Base-by-base conservation (phyloP, 495 filamentous ascomycete species). In the Delitschia confertaspora region DNA sequence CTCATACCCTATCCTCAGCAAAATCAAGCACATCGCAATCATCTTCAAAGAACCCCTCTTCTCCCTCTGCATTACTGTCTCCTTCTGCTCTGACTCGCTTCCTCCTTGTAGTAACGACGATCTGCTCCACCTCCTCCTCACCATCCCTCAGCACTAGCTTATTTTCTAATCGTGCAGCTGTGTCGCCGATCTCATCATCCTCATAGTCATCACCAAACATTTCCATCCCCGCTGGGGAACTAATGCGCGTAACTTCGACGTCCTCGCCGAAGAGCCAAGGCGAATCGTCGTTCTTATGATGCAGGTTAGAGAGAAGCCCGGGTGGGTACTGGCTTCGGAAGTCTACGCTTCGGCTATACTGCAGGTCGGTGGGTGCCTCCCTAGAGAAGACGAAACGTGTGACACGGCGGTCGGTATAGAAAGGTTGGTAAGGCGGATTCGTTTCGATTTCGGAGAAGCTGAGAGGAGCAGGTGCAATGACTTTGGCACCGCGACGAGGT, bases 21-120 rank as follows among this genome's bases (percentile, higher is more conserved):
- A 88, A 93, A 66, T 94, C 88, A 52, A 95, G 69, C 43, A 95
- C 83, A 56, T 93, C 88, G 56, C 83, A 89, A 59, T 91, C 88
- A 57, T 95, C 86, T 61, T 95, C 88, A 55, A 95, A 95, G 62
- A 95, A 91, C 3, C 85, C 87, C 26, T 88, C 83, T 11, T 77
- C 74, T 18, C 71, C 72, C 13, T 50, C 56, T 19, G 42, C 43
- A 6, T 6, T 33, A 6, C 21, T 37, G n/a, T n/a, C n/a, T 7
- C 40, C 56, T 21, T 52, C 48, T 18, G 65, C 59, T 58, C 59
- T 63, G 56, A 58, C 66, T 70, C 80, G 65, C 73, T 82, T 65
- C 65, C 82, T 67, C 30, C 85, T 68, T 1, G 84, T 89, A 7
- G 83, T 89, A 17, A 88, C 76, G 25, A 89, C 76, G 21, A 93